phyloP scores from a whole-genome alignment of 441 rosid genomes.

The Bocquillonia castaneifolia region DNA sequence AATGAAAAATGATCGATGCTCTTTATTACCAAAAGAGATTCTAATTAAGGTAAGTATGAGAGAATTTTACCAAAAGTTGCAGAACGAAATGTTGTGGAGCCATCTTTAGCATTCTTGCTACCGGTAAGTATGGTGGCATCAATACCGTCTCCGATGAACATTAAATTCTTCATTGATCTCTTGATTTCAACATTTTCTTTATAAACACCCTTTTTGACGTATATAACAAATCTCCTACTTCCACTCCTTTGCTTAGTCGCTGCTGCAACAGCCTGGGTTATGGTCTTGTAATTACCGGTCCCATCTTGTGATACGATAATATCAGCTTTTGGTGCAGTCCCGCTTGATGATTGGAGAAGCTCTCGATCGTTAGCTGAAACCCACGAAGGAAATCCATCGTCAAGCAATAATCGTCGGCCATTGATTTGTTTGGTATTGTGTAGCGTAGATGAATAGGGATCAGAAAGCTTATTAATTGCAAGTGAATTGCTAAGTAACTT shows the following conservation, averaged over 20 bases:
- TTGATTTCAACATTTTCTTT: constrained; percentile 74
- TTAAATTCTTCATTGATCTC: constrained; percentile 76
- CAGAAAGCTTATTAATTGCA: constrained; percentile 44
- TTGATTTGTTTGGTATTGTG: constrained; percentile 14
- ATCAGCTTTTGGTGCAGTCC: constrained; percentile 34
- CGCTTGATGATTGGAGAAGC: constrained; percentile 36
- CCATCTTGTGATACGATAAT: constrained; percentile 75
- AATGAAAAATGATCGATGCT: no score
- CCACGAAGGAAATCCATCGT: constrained; percentile 50
- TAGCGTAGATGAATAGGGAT: constrained; percentile 15
- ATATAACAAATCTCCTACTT: constrained; percentile 48
- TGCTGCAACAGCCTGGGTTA: constrained; percentile 55
- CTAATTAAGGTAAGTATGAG: no score
- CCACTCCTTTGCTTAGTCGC: constrained; percentile 44
- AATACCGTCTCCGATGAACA: constrained; percentile 84
- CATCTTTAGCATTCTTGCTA: constrained; percentile 48
- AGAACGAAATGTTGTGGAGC: constrained; percentile 75
- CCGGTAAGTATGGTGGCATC: constrained; percentile 62
- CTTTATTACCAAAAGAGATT: no score
- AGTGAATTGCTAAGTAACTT: constrained; percentile 69
- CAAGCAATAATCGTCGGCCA: constrained; percentile 36
- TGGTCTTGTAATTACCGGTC: constrained; percentile 54
- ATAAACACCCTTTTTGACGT: constrained; percentile 71
- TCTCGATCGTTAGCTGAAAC: constrained; percentile 44
- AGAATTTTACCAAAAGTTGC: constrained; percentile 70